Evolutionary conservation across 495 filamentous ascomycete genomes (phyloP).

Genomic region (Saxispiralis lemnorum): DNA sequence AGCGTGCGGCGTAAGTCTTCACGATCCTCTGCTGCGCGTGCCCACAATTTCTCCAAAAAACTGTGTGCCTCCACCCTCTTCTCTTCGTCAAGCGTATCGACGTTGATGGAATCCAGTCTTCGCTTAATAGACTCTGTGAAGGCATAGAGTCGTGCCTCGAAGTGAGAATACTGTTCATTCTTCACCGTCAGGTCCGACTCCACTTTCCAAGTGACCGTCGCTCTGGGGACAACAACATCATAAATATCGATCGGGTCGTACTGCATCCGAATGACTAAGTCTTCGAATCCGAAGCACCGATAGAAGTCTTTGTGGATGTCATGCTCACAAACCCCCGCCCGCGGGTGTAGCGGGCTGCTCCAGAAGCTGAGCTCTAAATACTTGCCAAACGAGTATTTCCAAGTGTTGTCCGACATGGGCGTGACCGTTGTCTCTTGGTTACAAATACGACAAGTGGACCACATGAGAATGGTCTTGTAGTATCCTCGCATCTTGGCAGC

Average conservation of each 20-base stretch:
- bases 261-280: conserved; percentile 71
- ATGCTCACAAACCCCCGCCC: conserved; percentile 74
- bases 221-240: conserved; percentile 86
- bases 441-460: conserved; percentile 87
- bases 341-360: conserved; percentile 65
- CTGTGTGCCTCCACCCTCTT: conserved; percentile 61
- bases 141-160: conserved; percentile 59
- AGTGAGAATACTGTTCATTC: conserved; percentile 71
- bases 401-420: conserved; percentile 87
- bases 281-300: conserved; percentile 76
- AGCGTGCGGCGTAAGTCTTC: conserved; percentile 50
- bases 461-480: conserved; percentile 80
- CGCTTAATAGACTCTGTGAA: conserved; percentile 76
- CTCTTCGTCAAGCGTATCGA: conserved; percentile 75
- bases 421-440: conserved; percentile 74
- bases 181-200: conserved; percentile 79
- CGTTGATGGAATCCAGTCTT: conserved; percentile 70
- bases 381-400: conserved; percentile 98
- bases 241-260: conserved; percentile 81
- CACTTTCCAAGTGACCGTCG: conserved; percentile 89
- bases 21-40: conserved; percentile 68
- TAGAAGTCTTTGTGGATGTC: conserved; percentile 85
- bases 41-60: conserved; percentile 58
- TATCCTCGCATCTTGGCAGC: conserved; percentile 50
- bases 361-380: conserved; percentile 94